A percentile compares a stretch with the other conserved stretches of the same genome.
Evolutionary conservation across 495 filamentous ascomycete species (phyloP).

Genomic region (Aspergillus carlsbadensis): DNA sequence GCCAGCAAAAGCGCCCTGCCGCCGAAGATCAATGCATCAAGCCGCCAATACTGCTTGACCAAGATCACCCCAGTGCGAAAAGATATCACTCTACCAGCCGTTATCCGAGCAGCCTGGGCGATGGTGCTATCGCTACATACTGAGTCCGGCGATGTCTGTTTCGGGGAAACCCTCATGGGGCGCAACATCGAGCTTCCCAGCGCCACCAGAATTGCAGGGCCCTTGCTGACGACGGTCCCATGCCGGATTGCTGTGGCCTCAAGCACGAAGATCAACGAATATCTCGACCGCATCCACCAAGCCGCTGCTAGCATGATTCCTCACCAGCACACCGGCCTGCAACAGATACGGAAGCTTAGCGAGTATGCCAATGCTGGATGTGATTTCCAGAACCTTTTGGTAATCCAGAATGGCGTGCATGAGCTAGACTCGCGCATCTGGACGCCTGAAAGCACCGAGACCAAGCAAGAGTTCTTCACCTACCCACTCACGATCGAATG

Average conservation of each 20-base stretch:
- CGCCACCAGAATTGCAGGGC: constrained; percentile 51
- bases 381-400: constrained; percentile 61
- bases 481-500: constrained; percentile 50
- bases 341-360: constrained; percentile 38
- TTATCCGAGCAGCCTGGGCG: constrained; percentile 55
- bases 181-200: constrained; percentile 50
- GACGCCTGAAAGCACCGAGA: constrained; percentile 45
- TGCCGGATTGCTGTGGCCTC: constrained; percentile 43
- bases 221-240: constrained; percentile 53
- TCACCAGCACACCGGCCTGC: constrained; percentile 44
- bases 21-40: constrained; percentile 28
- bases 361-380: constrained; percentile 47
- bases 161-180: constrained; percentile 54
- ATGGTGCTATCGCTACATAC: constrained; percentile 45
- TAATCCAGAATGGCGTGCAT: constrained; percentile 46
- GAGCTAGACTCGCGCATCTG: constrained; percentile 33
- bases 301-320: constrained; percentile 48
- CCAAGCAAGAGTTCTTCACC: constrained; percentile 45
- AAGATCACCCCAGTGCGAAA: constrained; percentile 20
- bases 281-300: constrained; percentile 43
- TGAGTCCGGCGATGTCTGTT: constrained; percentile 47
- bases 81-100: constrained; percentile 35
- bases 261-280: constrained; percentile 31
- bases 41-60: constrained; percentile 27
- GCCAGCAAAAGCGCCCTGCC: constrained; percentile 26